Conservation (phyloP, 306 rosid genomes). For the Senna tora region DNA sequence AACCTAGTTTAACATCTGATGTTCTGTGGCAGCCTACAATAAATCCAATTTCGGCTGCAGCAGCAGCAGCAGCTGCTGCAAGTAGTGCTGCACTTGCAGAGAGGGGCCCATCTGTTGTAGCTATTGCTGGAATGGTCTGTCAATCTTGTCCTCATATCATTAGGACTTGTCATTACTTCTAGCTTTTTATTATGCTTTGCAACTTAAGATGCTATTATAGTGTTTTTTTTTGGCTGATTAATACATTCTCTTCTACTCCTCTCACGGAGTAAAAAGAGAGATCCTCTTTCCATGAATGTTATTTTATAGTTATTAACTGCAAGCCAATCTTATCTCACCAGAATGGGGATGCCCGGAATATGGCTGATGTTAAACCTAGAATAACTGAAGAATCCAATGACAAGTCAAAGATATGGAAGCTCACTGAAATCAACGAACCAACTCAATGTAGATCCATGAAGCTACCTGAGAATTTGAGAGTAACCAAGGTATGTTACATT, state of each 20-base stretch:
- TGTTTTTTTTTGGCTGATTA: constrained; percentile 9
- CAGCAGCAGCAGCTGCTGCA: constrained; percentile 61
- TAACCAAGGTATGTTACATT: constrained; percentile 59
- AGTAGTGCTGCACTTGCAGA: constrained; percentile 73
- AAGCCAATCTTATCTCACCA: constrained; percentile 44
- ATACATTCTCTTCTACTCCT: not conserved
- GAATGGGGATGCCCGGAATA: constrained; percentile 86
- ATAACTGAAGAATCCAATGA: constrained; percentile 91
- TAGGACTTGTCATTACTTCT: constrained; percentile 19
- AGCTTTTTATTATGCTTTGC: constrained; percentile 10
- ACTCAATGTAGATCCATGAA: constrained; percentile 90
- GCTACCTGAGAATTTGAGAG: constrained; percentile 83
- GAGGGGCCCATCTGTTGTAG: constrained; percentile 68
- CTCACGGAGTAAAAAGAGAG: not conserved
- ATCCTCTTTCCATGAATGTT: constrained; percentile 16
- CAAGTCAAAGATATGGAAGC: constrained; percentile 97
- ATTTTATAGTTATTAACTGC: constrained; percentile 22
- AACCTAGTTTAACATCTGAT: constrained; percentile 29
- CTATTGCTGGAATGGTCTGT: constrained; percentile 88
- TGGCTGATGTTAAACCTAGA: constrained; percentile 96
- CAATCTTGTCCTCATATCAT: constrained; percentile 30
- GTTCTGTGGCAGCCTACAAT: constrained; percentile 67
- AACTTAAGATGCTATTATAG: constrained; percentile 8
- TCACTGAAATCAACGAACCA: constrained; percentile 87
- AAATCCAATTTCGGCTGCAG: constrained; percentile 75